These are phyloP conservation scores for Thyridium curvatum DNA, from an alignment of 2,329 filamentous ascomycete species.

Conservation along the genomic window DNA sequence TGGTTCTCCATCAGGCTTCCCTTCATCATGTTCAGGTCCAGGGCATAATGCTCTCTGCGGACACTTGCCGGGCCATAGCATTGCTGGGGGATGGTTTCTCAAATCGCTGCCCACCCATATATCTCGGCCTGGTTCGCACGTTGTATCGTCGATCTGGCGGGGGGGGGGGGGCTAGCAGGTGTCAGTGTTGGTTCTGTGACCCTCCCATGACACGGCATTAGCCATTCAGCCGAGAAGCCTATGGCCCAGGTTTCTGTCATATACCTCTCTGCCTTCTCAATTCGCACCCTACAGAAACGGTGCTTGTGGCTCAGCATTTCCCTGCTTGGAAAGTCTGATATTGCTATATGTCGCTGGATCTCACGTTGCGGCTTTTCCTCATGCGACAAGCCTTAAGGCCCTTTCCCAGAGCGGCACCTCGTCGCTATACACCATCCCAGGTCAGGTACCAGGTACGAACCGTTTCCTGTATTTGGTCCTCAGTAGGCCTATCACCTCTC, in stretches of 20 bases:
- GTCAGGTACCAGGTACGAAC: slow-evolving; percentile 30
- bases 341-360: slow-evolving; percentile 13
- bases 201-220: slow-evolving; percentile 35
- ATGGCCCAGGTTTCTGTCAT: slow-evolving; percentile 27
- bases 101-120: too few relatives aligned
- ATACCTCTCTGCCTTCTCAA: slow-evolving; percentile 26
- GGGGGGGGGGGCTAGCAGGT: not conserved
- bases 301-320: slow-evolving; percentile 31
- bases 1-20: slow-evolving; percentile 6
- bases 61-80: too few relatives aligned
- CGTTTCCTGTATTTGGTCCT: slow-evolving; percentile 1
- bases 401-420: not conserved
- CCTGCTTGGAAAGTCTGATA: slow-evolving; percentile 19
- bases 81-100: too few relatives aligned
- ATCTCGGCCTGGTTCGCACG: too few relatives aligned
- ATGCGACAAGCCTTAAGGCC: slow-evolving; percentile 1
- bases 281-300: slow-evolving; percentile 18
- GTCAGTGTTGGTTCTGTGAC: slow-evolving; percentile 26
- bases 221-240: slow-evolving; percentile 42
- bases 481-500: slow-evolving; percentile 4
- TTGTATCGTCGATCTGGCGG: too few relatives aligned
- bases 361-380: slow-evolving; percentile 1
- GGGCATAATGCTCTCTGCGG: too few relatives aligned
- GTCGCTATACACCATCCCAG: slow-evolving; percentile 27
- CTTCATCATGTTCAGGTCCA: too few relatives aligned